Evolutionary conservation across 2,329 filamentous ascomycete genomes (phyloP).

Genomic region (Nemania bipapillata): DNA sequence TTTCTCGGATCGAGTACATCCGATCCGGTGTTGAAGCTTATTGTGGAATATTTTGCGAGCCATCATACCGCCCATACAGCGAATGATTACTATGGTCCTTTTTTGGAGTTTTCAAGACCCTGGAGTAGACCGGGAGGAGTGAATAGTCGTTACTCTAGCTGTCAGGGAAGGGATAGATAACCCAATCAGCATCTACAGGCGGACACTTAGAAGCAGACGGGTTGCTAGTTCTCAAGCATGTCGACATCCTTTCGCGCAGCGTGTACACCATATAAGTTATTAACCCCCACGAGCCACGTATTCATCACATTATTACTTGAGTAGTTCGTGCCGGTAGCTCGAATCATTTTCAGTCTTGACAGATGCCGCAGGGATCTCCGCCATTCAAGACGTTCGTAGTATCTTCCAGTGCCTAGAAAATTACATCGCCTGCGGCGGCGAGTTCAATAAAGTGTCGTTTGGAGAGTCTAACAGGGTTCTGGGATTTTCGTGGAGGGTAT

Average conservation of each 20-base stretch:
- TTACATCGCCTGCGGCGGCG: slow-evolving; percentile 19
- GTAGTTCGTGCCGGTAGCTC: not conserved
- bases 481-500: not conserved
- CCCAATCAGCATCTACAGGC: not conserved
- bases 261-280: not conserved
- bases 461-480: not conserved
- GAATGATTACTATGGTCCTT: not conserved
- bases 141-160: not conserved
- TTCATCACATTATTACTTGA: not conserved
- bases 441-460: not conserved
- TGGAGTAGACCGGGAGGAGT: not conserved
- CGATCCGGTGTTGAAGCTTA: not conserved
- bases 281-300: not conserved
- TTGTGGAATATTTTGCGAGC: not conserved
- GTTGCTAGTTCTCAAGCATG: not conserved
- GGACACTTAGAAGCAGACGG: not conserved
- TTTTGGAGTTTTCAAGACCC: not conserved
- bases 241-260: not conserved
- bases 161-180: not conserved
- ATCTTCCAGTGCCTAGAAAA: not conserved
- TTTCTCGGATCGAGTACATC: not conserved
- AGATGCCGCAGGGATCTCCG: not conserved
- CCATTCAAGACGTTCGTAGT: not conserved
- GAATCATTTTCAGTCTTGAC: not conserved
- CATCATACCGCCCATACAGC: not conserved